Evolutionary conservation across 345 rosid genomes (phyloP), one percentile per base, ranked within the genome.

Genomic region (Geranium brycei): DNA sequence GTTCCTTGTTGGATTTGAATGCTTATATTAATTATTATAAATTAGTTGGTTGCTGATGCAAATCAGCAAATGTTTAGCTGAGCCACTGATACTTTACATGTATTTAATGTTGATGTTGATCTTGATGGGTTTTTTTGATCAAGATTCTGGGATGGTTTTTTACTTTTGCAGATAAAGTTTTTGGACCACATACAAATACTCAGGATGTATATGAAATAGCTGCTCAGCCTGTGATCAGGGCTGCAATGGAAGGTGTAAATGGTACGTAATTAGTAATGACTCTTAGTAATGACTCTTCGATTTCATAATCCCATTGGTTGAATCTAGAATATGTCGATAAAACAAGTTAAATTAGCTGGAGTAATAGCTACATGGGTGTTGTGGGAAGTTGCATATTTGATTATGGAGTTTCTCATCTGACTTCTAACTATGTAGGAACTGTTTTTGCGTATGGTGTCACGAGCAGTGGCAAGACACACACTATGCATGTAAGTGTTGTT

Each of bases 371-470:
- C 13, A 47, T 3, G 7, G 60, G 31, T 31, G 62, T 57, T 13
- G 40, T 57, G 17, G 31, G 55, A 14, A 57, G 47, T 11, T 23
- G 28, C 15, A 17, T 4, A 23, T 55, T 47, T 10, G 10, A 17
- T 4, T 16, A 35, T 57, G 59, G 19, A 57, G 16, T 8, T 12
- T 57, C 19, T 57, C n/a, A 57, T 19, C 19, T 61, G 63, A 15
- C 62, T n/a, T 17, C 31, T 64, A 47, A 38, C 68, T 67, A 75
- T 74, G 72, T 84, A 95, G 99, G 99, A 61, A 95, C 99, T 23
- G 97, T 95, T 61, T 95, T 95, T 63, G 99, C 99, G 16, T 95
- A 95, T 72, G 99, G 99, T 73, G 99, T 95, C 71, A 95, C 99
- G 19, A 95, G 99, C 59, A 95, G 99, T 81, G 99, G 99, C 66